These are phyloP conservation scores for Dioscorea zingiberensis DNA, from an alignment of 106 monocot species.

Conservation along the genomic window DNA sequence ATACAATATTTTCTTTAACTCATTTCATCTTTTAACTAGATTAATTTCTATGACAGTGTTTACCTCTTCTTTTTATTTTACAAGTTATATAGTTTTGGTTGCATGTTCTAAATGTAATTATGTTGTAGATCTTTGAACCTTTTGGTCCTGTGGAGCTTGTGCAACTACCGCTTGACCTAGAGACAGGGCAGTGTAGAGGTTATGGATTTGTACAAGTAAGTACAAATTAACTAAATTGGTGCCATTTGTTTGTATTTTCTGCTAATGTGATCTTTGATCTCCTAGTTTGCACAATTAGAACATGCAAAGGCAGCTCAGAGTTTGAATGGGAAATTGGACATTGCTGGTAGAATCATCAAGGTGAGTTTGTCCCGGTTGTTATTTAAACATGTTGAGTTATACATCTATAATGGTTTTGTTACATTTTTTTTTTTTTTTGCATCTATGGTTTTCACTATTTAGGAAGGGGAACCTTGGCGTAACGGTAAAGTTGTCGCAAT, in stretches of 20 bases:
- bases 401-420: no score
- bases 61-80: no score
- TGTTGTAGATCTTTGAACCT: constrained; percentile 68
- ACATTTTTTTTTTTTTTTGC: no score
- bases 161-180: constrained; percentile 70
- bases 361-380: constrained; percentile 7
- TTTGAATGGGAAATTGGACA: constrained; percentile 81
- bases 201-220: constrained; percentile 84
- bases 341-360: constrained; percentile 71
- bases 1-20: no score
- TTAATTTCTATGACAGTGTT: no score
- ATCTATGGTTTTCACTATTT: no score
- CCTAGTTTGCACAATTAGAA: constrained; percentile 66
- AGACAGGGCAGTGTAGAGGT: constrained; percentile 75
- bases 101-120: no score
- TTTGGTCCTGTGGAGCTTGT: constrained; percentile 89
- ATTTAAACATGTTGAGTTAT: no score
- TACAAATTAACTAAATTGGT: background rate
- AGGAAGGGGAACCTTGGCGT: no score
- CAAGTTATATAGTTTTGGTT: no score
- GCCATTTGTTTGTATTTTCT: background rate
- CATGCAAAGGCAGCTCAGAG: constrained; percentile 70
- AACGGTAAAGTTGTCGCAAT: no score
- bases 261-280: constrained; percentile 3
- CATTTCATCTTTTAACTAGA: no score